Base-by-base conservation (phyloP, 2,329 filamentous ascomycete genomes). In the Trichoderma cornu-damae region DNA sequence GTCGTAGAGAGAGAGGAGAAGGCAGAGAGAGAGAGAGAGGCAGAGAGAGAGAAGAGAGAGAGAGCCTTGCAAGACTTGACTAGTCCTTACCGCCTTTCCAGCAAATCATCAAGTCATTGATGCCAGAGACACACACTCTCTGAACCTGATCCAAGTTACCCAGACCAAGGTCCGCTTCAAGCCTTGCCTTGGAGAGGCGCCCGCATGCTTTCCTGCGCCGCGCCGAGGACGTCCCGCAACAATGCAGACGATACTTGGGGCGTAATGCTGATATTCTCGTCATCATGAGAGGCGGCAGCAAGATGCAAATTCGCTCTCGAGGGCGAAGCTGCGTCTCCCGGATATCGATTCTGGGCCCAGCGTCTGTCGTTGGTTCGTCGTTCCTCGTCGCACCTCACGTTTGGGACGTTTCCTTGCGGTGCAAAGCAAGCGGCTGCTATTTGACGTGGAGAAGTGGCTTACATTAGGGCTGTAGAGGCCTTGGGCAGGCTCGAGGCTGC, bases 1-100 rank as follows among this genome's bases (percentile, higher is more conserved):
- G n/a, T n/a, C n/a, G n/a, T n/a, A n/a, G n/a, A n/a, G n/a, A n/a
- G n/a, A n/a, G n/a, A n/a, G n/a, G n/a, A n/a, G n/a, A n/a, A n/a
- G n/a, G n/a, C n/a, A n/a, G n/a, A n/a, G n/a, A n/a, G n/a, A n/a
- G n/a, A n/a, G n/a, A n/a, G n/a, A n/a, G n/a, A n/a, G n/a, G n/a
- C n/a, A n/a, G n/a, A n/a, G n/a, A n/a, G n/a, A n/a, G n/a, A n/a
- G n/a, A n/a, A n/a, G n/a, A n/a, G n/a, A 50, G 14, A 24, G 38
- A 24, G 37, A 18, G 18, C 37, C 16, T 28, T 30, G 38, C 47
- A 47, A 3, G 34, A 16, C 14, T 37, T 8, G 34, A 16, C 14
- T 37, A 9, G 6, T 40, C 34, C 14, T 52, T 52, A 52, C 48
- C 48, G 48, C 55, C 32, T 30, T 46, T 58, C 40, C 32, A 9